phyloP scores from a whole-genome alignment of 148 eudicot genomes.

The Spergularia marina region DNA sequence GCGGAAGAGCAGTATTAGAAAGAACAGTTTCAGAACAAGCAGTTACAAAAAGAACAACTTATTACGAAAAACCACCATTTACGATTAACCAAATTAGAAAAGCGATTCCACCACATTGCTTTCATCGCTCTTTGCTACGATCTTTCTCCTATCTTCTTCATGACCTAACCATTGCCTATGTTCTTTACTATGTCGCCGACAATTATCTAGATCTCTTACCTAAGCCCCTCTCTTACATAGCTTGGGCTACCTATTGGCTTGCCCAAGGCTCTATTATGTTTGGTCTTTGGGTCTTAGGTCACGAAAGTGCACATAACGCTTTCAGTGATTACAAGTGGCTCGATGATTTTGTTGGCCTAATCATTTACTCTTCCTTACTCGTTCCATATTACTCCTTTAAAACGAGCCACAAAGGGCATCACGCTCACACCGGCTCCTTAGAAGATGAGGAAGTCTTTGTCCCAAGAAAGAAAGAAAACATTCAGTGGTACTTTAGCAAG shows the following conservation, averaged over 20 bases:
- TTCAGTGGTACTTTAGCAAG: conserved; percentile 2
- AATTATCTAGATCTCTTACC: neutral
- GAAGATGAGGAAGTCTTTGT: neutral
- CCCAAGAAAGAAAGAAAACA: neutral
- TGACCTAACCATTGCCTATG: neutral
- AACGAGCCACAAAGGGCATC: neutral
- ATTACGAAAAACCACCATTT: neutral
- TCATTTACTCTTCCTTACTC: neutral
- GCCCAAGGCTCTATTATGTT: neutral
- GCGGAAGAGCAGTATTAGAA: too few species aligned
- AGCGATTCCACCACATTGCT: neutral
- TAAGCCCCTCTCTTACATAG: neutral
- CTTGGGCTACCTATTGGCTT: neutral
- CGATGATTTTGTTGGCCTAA: neutral
- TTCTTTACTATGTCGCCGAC: neutral
- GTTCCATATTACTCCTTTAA: too few species aligned
- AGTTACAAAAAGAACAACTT: neutral
- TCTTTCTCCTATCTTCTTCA: too few species aligned
- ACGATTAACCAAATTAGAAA: neutral
- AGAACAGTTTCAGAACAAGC: too few species aligned
- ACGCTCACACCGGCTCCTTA: conserved; percentile 2
- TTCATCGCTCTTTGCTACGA: too few species aligned
- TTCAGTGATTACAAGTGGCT: neutral
- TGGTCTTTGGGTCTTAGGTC: neutral
- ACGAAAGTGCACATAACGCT: neutral